phyloP scores from a whole-genome alignment of 208 protist genomes.

The Acanthamoeba castellanii region DNA sequence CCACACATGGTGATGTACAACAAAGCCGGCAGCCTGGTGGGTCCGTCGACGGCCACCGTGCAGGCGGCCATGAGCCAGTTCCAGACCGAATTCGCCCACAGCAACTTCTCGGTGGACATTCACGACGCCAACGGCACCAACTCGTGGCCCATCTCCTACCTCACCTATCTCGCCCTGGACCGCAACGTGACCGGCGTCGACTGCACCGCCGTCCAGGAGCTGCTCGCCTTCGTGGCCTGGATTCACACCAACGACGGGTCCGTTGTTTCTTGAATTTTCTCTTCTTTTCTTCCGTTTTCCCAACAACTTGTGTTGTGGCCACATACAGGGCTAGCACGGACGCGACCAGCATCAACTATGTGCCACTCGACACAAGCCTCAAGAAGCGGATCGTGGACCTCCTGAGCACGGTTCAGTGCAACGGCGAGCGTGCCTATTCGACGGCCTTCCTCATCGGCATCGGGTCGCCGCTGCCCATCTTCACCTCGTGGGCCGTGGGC shows the following conservation, averaged over 20 bases:
- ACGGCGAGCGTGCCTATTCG: not conserved
- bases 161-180: conserved; percentile 8
- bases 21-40: not conserved
- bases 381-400: not conserved
- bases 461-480: not conserved
- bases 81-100: not conserved
- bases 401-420: not conserved
- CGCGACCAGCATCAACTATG: not conserved
- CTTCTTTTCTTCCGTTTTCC: too few relatives aligned
- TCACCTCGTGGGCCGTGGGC: conserved; percentile 4
- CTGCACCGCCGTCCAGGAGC: not conserved
- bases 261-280: too few relatives aligned
- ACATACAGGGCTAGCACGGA: not conserved
- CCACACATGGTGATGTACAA: not conserved
- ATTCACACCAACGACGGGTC: conserved; percentile 20
- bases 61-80: conserved; percentile 15
- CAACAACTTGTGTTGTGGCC: too few relatives aligned
- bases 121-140: conserved; percentile 6
- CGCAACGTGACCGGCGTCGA: not conserved
- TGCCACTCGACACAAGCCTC: not conserved
- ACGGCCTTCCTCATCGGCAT: conserved; percentile 23
- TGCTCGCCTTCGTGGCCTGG: conserved; percentile 1
- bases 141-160: conserved; percentile 21
- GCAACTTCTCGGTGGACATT: conserved; percentile 25
- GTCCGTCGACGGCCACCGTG: not conserved